phyloP scores from a whole-genome alignment of 345 rosid species.

The Hirschfeldia incana region DNA sequence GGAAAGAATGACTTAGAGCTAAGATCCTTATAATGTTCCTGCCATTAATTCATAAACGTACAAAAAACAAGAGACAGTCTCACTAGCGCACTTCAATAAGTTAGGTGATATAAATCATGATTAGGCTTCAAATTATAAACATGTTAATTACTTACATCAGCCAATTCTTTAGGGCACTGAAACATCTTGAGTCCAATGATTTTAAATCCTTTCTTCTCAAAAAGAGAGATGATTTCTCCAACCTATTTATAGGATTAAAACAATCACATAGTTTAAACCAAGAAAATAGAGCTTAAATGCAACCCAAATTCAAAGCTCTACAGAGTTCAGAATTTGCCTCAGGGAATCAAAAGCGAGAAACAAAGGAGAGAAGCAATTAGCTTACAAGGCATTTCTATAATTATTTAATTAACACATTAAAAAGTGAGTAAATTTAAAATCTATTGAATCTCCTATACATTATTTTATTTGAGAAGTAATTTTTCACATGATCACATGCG shows the following conservation, averaged over 20 bases:
- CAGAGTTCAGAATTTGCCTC: too few relatives aligned
- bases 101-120: not conserved
- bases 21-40: slow-evolving; percentile 98
- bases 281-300: too few relatives aligned
- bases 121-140: not conserved
- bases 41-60: slow-evolving; percentile 6
- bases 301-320: too few relatives aligned
- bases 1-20: slow-evolving; percentile 83
- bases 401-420: too few relatives aligned
- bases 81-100: not conserved
- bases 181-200: slow-evolving; percentile 79
- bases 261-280: too few relatives aligned
- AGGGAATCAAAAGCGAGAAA: too few relatives aligned
- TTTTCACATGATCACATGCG: not conserved
- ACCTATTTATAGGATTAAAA: slow-evolving; percentile 40
- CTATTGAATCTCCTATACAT: too few relatives aligned
- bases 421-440: too few relatives aligned
- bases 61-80: not conserved
- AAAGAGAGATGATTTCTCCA: slow-evolving; percentile 92
- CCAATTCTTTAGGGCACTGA: slow-evolving; percentile 79
- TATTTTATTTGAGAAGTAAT: too few relatives aligned
- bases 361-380: too few relatives aligned
- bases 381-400: too few relatives aligned
- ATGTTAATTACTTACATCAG: slow-evolving; percentile 54
- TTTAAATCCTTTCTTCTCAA: slow-evolving; percentile 78